These are phyloP conservation scores for Phytophthora hybrid DNA, from an alignment of 352 stramenopile species.

Conservation along the genomic window DNA sequence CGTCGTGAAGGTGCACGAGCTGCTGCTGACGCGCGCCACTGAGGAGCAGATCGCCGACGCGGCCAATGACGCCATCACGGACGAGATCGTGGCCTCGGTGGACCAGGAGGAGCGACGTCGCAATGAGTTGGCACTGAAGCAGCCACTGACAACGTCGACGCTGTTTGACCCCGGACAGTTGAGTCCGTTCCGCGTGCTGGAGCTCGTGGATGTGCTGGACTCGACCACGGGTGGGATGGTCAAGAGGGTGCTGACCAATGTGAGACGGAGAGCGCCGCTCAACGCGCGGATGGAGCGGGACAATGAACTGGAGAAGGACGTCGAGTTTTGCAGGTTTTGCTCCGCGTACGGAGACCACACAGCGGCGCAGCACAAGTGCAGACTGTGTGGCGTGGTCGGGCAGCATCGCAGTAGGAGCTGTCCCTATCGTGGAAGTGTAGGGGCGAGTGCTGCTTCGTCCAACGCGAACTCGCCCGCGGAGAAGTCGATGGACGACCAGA, in stretches of 20 bases:
- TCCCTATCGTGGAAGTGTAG: slow-evolving; percentile 27
- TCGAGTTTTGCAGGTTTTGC: slow-evolving; percentile 79
- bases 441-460: neutral
- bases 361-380: slow-evolving; percentile 70
- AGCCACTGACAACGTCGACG: slow-evolving; percentile 5
- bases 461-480: slow-evolving; percentile 1
- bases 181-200: slow-evolving; percentile 70
- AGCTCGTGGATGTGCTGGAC: slow-evolving; percentile 82
- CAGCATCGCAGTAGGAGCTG: slow-evolving; percentile 74
- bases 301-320: slow-evolving; percentile 44
- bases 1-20: slow-evolving; percentile 63
- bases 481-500: slow-evolving; percentile 36
- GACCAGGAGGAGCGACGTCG: slow-evolving; percentile 62
- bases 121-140: slow-evolving; percentile 38
- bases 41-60: slow-evolving; percentile 76
- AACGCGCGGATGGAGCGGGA: slow-evolving; percentile 38
- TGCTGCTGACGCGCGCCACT: slow-evolving; percentile 70
- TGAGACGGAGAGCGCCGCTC: slow-evolving; percentile 59
- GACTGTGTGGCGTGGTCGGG: slow-evolving; percentile 62
- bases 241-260: slow-evolving; percentile 76
- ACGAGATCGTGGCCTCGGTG: slow-evolving; percentile 76
- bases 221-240: slow-evolving; percentile 81
- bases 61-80: slow-evolving; percentile 76
- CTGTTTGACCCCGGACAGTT: slow-evolving; percentile 41
- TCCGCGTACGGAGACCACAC: slow-evolving; percentile 74